phyloP scores from a whole-genome alignment of 441 rosid genomes.

The Populus trichocarpa region DNA sequence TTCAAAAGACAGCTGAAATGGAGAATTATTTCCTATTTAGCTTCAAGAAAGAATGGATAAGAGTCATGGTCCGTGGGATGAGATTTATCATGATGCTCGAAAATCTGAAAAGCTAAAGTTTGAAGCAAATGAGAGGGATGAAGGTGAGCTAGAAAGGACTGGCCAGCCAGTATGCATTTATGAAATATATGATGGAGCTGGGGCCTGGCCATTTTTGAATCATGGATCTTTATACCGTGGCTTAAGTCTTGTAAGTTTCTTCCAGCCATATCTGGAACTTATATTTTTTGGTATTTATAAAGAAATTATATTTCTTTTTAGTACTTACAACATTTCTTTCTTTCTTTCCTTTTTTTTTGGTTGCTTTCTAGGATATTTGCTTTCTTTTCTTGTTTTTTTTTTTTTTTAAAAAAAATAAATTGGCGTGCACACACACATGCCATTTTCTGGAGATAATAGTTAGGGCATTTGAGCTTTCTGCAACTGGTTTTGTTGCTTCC shows the following conservation, averaged over 20 bases:
- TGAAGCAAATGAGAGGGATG: conserved; percentile 93
- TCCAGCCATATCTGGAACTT: conserved; percentile 14
- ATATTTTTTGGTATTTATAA: background rate
- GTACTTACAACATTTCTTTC: too few relatives aligned
- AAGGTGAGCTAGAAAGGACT: conserved; percentile 97
- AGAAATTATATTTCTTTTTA: too few relatives aligned
- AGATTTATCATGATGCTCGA: conserved; percentile 83
- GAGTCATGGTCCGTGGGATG: conserved; percentile 76
- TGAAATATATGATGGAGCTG: conserved; percentile 86
- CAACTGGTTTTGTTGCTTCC: background rate
- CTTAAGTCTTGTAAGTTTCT: conserved; percentile 81
- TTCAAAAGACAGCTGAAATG: conserved; percentile 20
- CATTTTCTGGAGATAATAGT: background rate
- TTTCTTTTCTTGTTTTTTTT: background rate
- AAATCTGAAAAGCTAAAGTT: conserved; percentile 85
- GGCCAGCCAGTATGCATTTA: conserved; percentile 95
- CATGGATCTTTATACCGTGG: conserved; percentile 98
- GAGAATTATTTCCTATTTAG: conserved; percentile 36
- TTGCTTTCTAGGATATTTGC: background rate
- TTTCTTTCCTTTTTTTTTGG: background rate
- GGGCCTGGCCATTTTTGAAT: conserved; percentile 98
- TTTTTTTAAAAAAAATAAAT: background rate
- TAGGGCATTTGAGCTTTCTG: background rate
- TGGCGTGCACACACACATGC: background rate
- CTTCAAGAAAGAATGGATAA: conserved; percentile 85